phyloP scores from a whole-genome alignment of 148 eudicot genomes.

The Fagopyrum tataricum region DNA sequence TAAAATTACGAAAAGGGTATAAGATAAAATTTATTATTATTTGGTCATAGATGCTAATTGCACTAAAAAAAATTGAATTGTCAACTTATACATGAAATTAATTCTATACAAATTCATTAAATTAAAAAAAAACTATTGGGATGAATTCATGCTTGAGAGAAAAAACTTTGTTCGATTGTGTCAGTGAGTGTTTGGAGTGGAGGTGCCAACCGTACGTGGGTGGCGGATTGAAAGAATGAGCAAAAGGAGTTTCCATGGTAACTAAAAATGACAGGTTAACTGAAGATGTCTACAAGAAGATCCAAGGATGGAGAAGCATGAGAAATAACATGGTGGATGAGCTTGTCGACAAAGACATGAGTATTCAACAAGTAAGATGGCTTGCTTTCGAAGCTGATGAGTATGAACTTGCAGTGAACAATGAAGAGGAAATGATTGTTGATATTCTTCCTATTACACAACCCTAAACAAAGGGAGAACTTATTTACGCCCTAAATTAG shows the following conservation, averaged over 20 bases:
- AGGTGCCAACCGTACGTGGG: slow-evolving; percentile 39
- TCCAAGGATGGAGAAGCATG: slow-evolving; percentile 52
- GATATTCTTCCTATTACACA: slow-evolving; percentile 48
- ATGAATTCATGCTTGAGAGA: slow-evolving; percentile 25
- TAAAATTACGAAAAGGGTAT: too few species aligned
- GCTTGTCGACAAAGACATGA: slow-evolving; percentile 87
- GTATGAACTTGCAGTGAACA: slow-evolving; percentile 56
- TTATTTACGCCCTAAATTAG: too few species aligned
- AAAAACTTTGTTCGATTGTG: slow-evolving; percentile 72
- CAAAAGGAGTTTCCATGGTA: slow-evolving; percentile 42
- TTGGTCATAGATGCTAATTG: too few species aligned
- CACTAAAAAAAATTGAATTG: too few species aligned
- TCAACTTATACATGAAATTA: too few species aligned
- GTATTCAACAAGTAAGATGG: slow-evolving; percentile 69
- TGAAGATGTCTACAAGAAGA: slow-evolving; percentile 62
- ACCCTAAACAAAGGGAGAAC: too few species aligned
- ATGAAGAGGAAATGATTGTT: slow-evolving; percentile 51
- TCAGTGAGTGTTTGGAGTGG: slow-evolving; percentile 58
- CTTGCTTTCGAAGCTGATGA: slow-evolving; percentile 67
- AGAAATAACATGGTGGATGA: slow-evolving; percentile 78
- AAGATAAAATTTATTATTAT: too few species aligned
- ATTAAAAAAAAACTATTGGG: too few species aligned
- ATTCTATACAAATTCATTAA: too few species aligned
- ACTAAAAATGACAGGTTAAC: slow-evolving; percentile 54
- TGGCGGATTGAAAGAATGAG: slow-evolving; percentile 50